Evolutionary conservation across 2,329 filamentous ascomycete genomes (phyloP), one percentile per base, ranked within the genome.

Genomic region (Fusarium odoratissimum): DNA sequence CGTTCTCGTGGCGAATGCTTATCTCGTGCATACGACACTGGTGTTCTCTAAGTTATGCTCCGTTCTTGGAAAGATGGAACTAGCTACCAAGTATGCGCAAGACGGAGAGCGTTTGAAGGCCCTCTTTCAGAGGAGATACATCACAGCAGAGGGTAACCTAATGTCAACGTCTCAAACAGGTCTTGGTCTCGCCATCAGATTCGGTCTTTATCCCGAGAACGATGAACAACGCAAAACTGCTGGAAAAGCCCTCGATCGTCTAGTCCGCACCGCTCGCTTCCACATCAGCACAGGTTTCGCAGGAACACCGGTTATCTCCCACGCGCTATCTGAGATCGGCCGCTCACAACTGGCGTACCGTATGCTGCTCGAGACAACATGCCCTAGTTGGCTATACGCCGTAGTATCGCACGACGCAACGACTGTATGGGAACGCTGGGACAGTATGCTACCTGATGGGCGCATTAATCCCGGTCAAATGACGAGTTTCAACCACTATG

Each of bases 21-120:
- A 41, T 14, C 21, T 14, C 14, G 21, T 40, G 5, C 21, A 40
- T n/a, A 5, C 7, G 1, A 40, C 38, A 8, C 7, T n/a, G 38
- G 12, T 41, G 1, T 14, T 41, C 4, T 41, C 38, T 7, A 41
- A n/a, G 12, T 8, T 42, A 5, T 42, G 40, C 40, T 42, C 14
- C 6, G 14, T 23, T 7, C 40, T 42, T 23, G 14, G 9, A 23
- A 17, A 16, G 40, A 11, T 5, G 4, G 6, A 42, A 3, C n/a
- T 42, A 23, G 10, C n/a, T 11, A 17, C 6, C 6, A 23, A 23
- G n/a, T 23, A 23, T 17, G n/a, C 40, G 6, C n/a, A 23, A 17
- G n/a, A 23, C 3, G 9, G n/a, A 1, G 2, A 23, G 0, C 40
- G 1, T 6, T 5, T 23, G 4, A 42, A 42, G n/a, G 9, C n/a